Conservation (phyloP, 2,329 filamentous ascomycete genomes). For the Epichloe elymi region DNA sequence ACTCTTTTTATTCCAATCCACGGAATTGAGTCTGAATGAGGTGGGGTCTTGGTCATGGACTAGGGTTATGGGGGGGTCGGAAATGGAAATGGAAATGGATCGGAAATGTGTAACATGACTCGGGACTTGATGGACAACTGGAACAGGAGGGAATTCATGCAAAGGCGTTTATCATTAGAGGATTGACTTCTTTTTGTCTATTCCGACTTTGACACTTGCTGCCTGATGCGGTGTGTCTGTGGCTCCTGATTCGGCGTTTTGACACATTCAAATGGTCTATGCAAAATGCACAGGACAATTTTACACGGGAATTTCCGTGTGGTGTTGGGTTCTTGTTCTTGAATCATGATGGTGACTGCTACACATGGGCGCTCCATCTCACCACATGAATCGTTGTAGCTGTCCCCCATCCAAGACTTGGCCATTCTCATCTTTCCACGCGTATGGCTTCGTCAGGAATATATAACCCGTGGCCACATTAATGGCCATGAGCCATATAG, state of each 20-base stretch:
- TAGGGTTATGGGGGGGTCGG: neutral
- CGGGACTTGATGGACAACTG: neutral
- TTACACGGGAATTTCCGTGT: neutral
- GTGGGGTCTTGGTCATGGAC: no score
- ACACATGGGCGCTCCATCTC: conserved; percentile 6
- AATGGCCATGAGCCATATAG: conserved; percentile 52
- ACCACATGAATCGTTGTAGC: conserved; percentile 77
- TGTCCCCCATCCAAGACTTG: conserved; percentile 35
- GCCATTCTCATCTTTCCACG: conserved; percentile 46
- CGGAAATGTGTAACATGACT: conserved; percentile 1
- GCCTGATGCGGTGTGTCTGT: neutral
- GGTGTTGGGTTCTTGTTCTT: neutral
- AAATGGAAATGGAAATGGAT: neutral
- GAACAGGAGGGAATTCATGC: neutral
- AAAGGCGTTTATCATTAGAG: conserved; percentile 2
- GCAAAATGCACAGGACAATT: neutral
- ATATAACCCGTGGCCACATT: conserved; percentile 56
- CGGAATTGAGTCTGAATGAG: neutral
- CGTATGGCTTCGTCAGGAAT: conserved; percentile 55
- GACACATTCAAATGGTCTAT: neutral
- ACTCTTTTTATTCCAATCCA: neutral
- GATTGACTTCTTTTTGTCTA: neutral
- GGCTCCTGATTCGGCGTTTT: neutral
- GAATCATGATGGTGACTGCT: no score
- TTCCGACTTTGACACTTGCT: neutral